Evolutionary conservation across 441 rosid genomes (phyloP).

Genomic region (Cnidoscolus chayamansa): DNA sequence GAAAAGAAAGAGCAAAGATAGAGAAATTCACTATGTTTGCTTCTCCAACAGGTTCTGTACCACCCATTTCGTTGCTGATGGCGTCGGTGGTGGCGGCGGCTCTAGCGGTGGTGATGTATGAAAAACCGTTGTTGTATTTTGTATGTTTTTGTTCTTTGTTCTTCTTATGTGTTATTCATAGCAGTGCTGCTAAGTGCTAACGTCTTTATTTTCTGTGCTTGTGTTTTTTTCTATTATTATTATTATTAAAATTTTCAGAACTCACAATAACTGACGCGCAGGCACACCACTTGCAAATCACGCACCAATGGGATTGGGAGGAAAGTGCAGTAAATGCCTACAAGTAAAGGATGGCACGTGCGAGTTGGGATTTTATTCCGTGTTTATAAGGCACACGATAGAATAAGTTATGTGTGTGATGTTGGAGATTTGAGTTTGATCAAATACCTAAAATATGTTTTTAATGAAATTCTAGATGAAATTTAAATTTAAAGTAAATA

Average conservation of each 20-base stretch:
- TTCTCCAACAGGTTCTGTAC: constrained; percentile 45
- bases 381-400: constrained; percentile 3
- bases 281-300: not conserved
- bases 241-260: not conserved
- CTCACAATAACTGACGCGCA: not conserved
- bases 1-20: not conserved
- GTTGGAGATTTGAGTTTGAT: constrained; percentile 3
- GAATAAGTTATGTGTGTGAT: not conserved
- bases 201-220: not conserved
- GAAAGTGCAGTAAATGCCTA: not conserved
- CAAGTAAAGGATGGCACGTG: constrained; percentile 19
- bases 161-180: not conserved
- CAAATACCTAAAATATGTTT: too few species aligned
- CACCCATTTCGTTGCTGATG: constrained; percentile 37
- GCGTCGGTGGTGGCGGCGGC: constrained; percentile 13
- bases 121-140: constrained; percentile 18
- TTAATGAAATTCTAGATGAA: too few species aligned
- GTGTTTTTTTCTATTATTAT: too few species aligned
- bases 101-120: constrained; percentile 19
- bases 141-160: not conserved
- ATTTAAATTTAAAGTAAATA: too few species aligned
- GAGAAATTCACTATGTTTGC: not conserved
- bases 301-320: constrained; percentile 22
- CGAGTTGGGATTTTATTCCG: not conserved
- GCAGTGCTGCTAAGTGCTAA: constrained; percentile 10